Base-by-base conservation (phyloP, 768 basidiomycete genomes). In the Russula brevipes region DNA sequence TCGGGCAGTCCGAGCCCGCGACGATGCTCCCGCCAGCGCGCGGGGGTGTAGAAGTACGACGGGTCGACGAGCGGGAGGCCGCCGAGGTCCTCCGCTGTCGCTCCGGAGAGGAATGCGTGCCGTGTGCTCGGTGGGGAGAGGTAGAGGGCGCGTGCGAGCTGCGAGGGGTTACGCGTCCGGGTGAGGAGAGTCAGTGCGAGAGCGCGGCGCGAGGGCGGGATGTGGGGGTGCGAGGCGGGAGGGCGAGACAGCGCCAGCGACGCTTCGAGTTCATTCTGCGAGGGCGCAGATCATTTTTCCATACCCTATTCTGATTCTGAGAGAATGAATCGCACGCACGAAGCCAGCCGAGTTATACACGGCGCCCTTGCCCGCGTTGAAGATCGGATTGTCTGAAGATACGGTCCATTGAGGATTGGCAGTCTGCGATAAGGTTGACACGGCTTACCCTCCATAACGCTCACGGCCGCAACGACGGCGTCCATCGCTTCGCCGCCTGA, bases 321-420 rank as follows among this genome's bases (percentile, higher is more conserved):
- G 33, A 30, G 46, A 42, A 50, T 12, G 2, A 42, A n/a, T 30
- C n/a, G 30, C 2, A 30, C 72, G 52, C 59, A 89, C 89, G 80
- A 91, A 90, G 50, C 91, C 90, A 9, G 77, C 89, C 11, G 81
- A 75, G 67, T 92, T 93, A 76, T 91, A 93, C 17, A 93, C 90
- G 9, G 91, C 87, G 4, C 91, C 91, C 69, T 87, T 88, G 19
- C 83, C 89, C 35, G 85, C 75, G 68, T 93, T 93, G 76, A 93
- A 92, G 17, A 93, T 74, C 8, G 88, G 85, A 63, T 80, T 83
- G 69, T 93, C 90, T 91, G 57, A n/a, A 53, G 10, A 31, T 47
- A 33, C 24, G 10, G 35, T 10, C 5, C 44, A 7, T n/a, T 24
- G 3, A 10, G 54, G 7, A 8, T 39, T 31, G 17, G 17, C 24